Conservation (phyloP, 1,139 yeast species). For the Suhomyces atakaporum region DNA sequence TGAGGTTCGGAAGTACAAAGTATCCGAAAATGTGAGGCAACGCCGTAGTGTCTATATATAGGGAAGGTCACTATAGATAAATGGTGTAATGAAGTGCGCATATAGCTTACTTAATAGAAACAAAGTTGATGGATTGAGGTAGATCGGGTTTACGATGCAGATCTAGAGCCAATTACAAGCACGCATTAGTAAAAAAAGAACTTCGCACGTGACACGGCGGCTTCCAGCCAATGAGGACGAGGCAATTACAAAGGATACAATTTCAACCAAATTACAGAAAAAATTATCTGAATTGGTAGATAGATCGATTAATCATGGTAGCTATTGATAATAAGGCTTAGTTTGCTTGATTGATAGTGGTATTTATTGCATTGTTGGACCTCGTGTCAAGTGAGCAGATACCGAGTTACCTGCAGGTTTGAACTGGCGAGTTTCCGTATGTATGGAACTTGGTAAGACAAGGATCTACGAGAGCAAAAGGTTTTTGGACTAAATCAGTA, state of each 20-base stretch:
- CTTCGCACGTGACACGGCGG: background rate
- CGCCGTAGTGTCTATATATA: constrained; percentile 1
- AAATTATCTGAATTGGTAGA: too few species aligned
- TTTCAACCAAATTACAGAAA: too few species aligned
- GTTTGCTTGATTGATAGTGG: too few species aligned
- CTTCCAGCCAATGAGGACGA: background rate
- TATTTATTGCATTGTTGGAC: too few species aligned
- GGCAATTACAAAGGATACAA: background rate
- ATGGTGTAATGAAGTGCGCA: constrained; percentile 6
- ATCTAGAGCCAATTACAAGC: constrained; percentile 1
- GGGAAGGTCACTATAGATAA: constrained; percentile 6
- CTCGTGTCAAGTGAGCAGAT: too few species aligned
- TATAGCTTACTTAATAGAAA: constrained; percentile 4
- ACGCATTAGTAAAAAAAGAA: background rate
- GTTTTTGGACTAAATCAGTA: too few species aligned
- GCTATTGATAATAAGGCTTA: too few species aligned
- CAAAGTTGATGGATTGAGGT: background rate
- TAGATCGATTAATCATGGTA: too few species aligned
- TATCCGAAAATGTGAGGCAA: background rate
- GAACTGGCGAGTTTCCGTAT: too few species aligned
- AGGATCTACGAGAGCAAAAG: too few species aligned
- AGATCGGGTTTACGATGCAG: background rate
- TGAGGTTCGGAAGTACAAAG: constrained; percentile 1
- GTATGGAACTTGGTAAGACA: too few species aligned
- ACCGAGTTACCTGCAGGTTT: too few species aligned